These are phyloP conservation scores for Maudiozyma saulgeensis DNA, from an alignment of 805 yeast species.

Conservation along the genomic window DNA sequence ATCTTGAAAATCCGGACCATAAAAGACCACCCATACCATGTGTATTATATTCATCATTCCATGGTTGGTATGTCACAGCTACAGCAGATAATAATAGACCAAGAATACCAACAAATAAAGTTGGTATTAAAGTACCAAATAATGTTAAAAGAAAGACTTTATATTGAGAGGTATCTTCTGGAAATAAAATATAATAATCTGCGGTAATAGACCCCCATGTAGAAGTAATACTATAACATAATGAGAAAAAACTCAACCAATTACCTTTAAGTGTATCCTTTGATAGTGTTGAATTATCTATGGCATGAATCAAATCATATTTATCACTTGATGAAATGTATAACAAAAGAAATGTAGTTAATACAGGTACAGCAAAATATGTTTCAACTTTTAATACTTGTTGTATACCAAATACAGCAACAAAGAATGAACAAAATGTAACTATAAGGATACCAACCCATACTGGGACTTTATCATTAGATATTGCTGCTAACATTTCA, in stretches of 20 bases:
- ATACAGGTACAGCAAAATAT: constrained; percentile 56
- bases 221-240: constrained; percentile 68
- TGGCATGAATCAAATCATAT: constrained; percentile 29
- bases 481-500: constrained; percentile 59
- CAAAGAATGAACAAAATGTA: constrained; percentile 49
- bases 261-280: constrained; percentile 47
- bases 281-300: constrained; percentile 25
- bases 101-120: constrained; percentile 64
- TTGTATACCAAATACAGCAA: constrained; percentile 72
- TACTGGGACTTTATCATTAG: constrained; percentile 56
- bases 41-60: constrained; percentile 45
- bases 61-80: constrained; percentile 46
- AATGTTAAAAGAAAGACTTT: constrained; percentile 54
- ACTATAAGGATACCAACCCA: constrained; percentile 70
- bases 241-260: constrained; percentile 61
- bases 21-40: constrained; percentile 73
- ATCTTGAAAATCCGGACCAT: constrained; percentile 51
- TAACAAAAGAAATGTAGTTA: constrained; percentile 55
- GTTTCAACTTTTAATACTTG: constrained; percentile 62
- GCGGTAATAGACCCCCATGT: constrained; percentile 87
- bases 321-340: constrained; percentile 51
- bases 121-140: constrained; percentile 58
- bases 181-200: constrained; percentile 75
- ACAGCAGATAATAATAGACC: constrained; percentile 64
- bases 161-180: constrained; percentile 53